phyloP scores from a whole-genome alignment of 2,329 filamentous ascomycete genomes.

The Huntiella bhutanensis region DNA sequence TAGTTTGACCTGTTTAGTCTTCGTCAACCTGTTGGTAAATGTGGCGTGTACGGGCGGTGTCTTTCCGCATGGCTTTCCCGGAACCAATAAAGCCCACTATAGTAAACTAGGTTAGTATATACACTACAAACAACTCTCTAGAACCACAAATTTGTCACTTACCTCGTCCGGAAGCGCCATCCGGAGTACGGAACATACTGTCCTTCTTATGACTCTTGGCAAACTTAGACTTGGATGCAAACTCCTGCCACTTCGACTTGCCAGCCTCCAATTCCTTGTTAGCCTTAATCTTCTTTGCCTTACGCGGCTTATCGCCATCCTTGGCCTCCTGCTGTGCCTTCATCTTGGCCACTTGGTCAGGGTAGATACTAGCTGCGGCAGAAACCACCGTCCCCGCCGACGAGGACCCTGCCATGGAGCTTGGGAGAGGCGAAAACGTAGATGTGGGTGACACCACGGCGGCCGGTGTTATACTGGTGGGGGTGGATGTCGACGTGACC shows the following conservation, averaged over 20 bases:
- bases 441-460: conserved; percentile 11
- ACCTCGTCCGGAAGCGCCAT: conserved; percentile 76
- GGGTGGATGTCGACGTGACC: conserved; percentile 21
- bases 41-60: conserved; percentile 62
- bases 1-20: conserved; percentile 29
- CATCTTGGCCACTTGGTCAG: conserved; percentile 29
- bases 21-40: conserved; percentile 66
- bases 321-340: conserved; percentile 40
- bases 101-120: conserved; percentile 13
- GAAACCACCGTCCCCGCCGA: conserved; percentile 31
- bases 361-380: conserved; percentile 37
- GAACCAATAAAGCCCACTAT: conserved; percentile 91
- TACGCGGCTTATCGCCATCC: conserved; percentile 50
- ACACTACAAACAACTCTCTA: background rate
- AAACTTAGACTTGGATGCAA: conserved; percentile 58
- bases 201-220: conserved; percentile 60
- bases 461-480: conserved; percentile 13
- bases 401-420: conserved; percentile 13
- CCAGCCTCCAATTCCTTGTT: conserved; percentile 79
- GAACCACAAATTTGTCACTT: conserved; percentile 15
- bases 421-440: conserved; percentile 7
- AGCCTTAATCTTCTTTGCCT: conserved; percentile 78
- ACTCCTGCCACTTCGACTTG: conserved; percentile 91
- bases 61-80: conserved; percentile 89
- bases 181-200: conserved; percentile 90